These are phyloP conservation scores for Lunasporangiospora selenospora DNA, from an alignment of 192 early-diverging fungal species.

Conservation along the genomic window DNA sequence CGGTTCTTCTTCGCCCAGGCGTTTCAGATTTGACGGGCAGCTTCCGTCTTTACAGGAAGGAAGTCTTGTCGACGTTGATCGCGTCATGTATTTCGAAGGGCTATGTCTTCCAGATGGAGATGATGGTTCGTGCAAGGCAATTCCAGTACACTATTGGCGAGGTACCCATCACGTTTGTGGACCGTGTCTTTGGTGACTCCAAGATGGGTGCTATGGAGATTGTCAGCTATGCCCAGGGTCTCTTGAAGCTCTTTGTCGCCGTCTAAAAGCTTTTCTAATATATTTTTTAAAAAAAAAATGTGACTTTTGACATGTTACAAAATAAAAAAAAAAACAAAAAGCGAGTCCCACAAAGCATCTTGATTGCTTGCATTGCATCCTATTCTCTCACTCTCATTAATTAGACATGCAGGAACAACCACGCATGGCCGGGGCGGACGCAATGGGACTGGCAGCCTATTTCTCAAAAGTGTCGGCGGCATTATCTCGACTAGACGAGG, in stretches of 20 bases:
- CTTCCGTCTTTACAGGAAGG: conserved; percentile 96
- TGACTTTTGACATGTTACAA: not conserved
- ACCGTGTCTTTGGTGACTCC: conserved; percentile 96
- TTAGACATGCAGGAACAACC: not conserved
- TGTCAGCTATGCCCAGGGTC: conserved; percentile 90
- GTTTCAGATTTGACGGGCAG: conserved; percentile 96
- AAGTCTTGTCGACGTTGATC: conserved; percentile 87
- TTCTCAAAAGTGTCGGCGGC: conserved; percentile 50
- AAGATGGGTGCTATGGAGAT: conserved; percentile 97
- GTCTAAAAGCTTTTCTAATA: conserved; percentile 54
- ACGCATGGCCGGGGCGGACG: conserved; percentile 46
- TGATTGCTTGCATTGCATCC: not conserved
- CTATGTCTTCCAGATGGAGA: conserved; percentile 99
- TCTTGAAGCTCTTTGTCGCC: conserved; percentile 80
- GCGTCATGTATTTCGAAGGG: conserved; percentile 91
- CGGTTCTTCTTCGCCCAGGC: conserved; percentile 84
- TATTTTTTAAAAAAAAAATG: not conserved
- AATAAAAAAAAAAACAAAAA: conserved; percentile 11
- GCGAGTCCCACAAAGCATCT: not conserved
- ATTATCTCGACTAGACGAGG: conserved; percentile 45
- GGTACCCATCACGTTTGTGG: conserved; percentile 97
- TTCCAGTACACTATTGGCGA: conserved; percentile 89
- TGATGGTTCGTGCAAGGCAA: conserved; percentile 98
- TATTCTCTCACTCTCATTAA: not conserved
- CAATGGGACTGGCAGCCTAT: conserved; percentile 29